These are phyloP conservation scores for Aspergillus floridensis DNA, from an alignment of 2,329 filamentous ascomycete species.

Conservation along the genomic window DNA sequence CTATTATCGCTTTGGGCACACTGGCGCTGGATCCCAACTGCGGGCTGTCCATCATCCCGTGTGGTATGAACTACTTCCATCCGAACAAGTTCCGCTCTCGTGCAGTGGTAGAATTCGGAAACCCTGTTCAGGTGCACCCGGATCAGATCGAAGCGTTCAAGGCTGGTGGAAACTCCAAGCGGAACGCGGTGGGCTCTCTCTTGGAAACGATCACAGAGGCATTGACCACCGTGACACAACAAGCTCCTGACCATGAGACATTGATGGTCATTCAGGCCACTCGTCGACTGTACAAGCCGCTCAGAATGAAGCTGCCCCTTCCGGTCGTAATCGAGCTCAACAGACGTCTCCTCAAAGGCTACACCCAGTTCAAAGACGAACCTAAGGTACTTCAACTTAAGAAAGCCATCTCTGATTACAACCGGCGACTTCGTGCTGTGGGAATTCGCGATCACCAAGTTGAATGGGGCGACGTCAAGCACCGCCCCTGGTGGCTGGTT, in stretches of 20 bases:
- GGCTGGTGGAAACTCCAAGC: constrained; percentile 67
- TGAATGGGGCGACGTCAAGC: constrained; percentile 69
- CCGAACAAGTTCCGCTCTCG: constrained; percentile 96
- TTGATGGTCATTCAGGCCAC: constrained; percentile 96
- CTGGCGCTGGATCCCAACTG: constrained; percentile 81
- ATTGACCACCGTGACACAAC: constrained; percentile 84
- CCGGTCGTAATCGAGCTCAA: constrained; percentile 94
- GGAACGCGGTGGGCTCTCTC: constrained; percentile 79
- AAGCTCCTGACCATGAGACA: constrained; percentile 87
- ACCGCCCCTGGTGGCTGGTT: constrained; percentile 60
- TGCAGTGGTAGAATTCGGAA: constrained; percentile 92
- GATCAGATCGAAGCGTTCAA: constrained; percentile 85
- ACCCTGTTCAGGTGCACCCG: constrained; percentile 76
- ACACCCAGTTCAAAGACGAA: constrained; percentile 88
- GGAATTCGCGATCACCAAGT: constrained; percentile 93
- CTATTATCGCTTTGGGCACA: constrained; percentile 94
- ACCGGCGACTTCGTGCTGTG: constrained; percentile 78
- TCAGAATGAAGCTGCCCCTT: constrained; percentile 87
- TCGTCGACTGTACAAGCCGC: constrained; percentile 87
- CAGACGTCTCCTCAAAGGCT: constrained; percentile 83
- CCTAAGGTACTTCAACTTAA: constrained; percentile 74
- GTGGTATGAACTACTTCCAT: constrained; percentile 99
- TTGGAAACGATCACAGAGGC: constrained; percentile 84
- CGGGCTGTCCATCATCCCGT: constrained; percentile 89
- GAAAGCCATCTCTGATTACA: constrained; percentile 77